Evolutionary conservation across 108 stramenopile species (phyloP).

Genomic region (Chaetoceros muelleri): DNA sequence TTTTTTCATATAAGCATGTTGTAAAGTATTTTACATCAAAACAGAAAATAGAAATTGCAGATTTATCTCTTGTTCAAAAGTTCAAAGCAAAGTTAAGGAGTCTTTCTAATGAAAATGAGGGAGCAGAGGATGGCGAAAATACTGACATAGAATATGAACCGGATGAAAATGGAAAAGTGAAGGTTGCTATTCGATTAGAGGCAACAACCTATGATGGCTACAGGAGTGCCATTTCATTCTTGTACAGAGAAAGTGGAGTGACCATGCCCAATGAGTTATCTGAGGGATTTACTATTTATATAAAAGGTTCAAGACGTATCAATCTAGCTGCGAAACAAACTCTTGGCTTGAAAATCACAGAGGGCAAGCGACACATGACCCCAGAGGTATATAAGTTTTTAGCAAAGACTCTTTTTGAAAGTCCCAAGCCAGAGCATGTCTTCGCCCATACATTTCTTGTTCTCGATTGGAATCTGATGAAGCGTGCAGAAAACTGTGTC

Average conservation of each 20-base stretch:
- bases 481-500: slow-evolving; percentile 9
- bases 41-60: too few relatives aligned
- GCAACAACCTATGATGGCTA: neutral
- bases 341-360: neutral
- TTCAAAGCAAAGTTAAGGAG: too few relatives aligned
- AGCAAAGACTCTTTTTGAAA: slow-evolving; percentile 5
- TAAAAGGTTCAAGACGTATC: neutral
- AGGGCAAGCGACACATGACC: slow-evolving; percentile 2
- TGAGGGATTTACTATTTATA: neutral
- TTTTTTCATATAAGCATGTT: too few relatives aligned
- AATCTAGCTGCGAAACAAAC: neutral
- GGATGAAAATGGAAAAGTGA: neutral
- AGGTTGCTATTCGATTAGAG: neutral
- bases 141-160: too few relatives aligned
- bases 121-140: too few relatives aligned
- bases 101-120: too few relatives aligned
- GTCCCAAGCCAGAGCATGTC: slow-evolving; percentile 4
- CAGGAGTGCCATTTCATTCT: neutral
- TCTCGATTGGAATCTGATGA: slow-evolving; percentile 16
- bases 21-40: too few relatives aligned
- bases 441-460: slow-evolving; percentile 11
- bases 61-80: too few relatives aligned
- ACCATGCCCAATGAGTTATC: neutral
- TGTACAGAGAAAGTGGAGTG: neutral
- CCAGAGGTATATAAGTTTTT: neutral